phyloP scores from a whole-genome alignment of 176 grass and related monocot species.

The Triticum dicoccoides region DNA sequence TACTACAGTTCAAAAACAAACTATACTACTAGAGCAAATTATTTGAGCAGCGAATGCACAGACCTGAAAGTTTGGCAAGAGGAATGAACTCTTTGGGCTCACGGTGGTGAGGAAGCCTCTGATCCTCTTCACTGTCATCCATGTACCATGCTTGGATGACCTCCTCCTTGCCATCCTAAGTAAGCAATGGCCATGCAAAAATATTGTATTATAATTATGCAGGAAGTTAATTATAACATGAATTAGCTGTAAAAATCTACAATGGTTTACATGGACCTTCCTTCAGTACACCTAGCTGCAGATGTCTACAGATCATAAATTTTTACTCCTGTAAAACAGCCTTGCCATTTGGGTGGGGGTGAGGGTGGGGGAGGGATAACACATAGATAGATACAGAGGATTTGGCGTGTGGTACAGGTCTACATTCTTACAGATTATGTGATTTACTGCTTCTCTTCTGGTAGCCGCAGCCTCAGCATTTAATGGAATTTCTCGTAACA shows the following conservation, averaged over 20 bases:
- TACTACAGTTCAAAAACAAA: neutral
- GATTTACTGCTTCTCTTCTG: neutral
- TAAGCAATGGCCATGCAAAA: constrained; percentile 4
- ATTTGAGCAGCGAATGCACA: neutral
- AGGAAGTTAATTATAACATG: neutral
- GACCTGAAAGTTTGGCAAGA: constrained; percentile 73
- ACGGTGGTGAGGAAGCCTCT: constrained; percentile 82
- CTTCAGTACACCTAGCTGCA: neutral
- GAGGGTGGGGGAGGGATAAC: too few species aligned
- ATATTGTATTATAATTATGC: neutral
- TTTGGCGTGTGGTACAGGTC: neutral
- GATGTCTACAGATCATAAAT: neutral
- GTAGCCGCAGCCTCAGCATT: neutral
- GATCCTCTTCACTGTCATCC: constrained; percentile 80
- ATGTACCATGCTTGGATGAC: constrained; percentile 91
- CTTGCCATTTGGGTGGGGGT: neutral
- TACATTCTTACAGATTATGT: neutral
- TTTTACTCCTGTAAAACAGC: neutral
- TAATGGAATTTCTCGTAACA: neutral
- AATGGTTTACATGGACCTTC: neutral
- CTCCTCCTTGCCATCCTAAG: constrained; percentile 92
- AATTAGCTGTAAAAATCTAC: neutral
- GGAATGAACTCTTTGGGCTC: constrained; percentile 83
- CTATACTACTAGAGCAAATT: neutral
- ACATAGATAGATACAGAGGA: neutral